Conservation (phyloP, 2,329 filamentous ascomycete species). For the Eutypa lata region DNA sequence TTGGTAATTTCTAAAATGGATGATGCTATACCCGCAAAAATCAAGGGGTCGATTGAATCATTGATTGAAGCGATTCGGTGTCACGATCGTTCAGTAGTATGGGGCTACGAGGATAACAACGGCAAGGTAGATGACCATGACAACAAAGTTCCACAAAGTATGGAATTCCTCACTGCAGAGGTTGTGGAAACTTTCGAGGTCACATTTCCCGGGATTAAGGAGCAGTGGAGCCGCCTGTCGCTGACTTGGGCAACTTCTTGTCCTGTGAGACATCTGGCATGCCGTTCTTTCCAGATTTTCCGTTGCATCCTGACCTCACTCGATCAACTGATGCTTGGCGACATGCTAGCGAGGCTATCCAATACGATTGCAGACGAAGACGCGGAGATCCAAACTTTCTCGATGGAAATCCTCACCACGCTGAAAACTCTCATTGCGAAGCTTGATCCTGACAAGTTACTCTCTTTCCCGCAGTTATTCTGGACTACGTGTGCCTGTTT, state of each 20-base stretch:
- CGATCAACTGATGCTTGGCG: conserved; percentile 90
- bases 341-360: conserved; percentile 92
- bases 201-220: conserved; percentile 80
- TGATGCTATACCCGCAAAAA: conserved; percentile 57
- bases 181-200: conserved; percentile 83
- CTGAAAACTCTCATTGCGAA: conserved; percentile 88
- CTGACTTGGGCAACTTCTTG: conserved; percentile 96
- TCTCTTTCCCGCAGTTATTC: conserved; percentile 92
- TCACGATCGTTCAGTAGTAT: conserved; percentile 81
- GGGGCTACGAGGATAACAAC: conserved; percentile 92
- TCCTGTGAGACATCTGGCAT: conserved; percentile 89
- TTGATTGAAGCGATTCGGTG: conserved; percentile 83
- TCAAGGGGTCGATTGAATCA: conserved; percentile 76
- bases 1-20: conserved; percentile 80
- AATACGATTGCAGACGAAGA: conserved; percentile 97
- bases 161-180: conserved; percentile 79
- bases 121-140: conserved; percentile 70
- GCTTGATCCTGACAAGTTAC: conserved; percentile 71
- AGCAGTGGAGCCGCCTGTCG: conserved; percentile 86
- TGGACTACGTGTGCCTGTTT: conserved; percentile 97
- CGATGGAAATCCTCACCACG: conserved; percentile 95
- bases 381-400: conserved; percentile 91
- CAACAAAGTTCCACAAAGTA: conserved; percentile 79
- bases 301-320: conserved; percentile 87
- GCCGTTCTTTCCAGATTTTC: conserved; percentile 96